These are phyloP conservation scores for Yamadazyma friedrichii DNA, from an alignment of 1,139 yeast species.

Conservation along the genomic window DNA sequence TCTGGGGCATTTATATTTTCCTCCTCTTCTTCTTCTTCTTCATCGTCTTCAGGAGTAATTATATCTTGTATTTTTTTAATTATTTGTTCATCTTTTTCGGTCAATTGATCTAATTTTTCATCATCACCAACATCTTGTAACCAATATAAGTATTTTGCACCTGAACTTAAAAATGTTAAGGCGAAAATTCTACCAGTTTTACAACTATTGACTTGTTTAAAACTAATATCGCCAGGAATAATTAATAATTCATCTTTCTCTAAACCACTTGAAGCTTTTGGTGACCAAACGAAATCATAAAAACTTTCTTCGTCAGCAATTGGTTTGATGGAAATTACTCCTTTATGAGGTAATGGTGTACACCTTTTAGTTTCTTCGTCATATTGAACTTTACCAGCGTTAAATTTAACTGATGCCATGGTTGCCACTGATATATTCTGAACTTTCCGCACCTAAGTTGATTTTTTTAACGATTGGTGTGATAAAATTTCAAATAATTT, in stretches of 20 bases:
- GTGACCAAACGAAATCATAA: constrained; percentile 44
- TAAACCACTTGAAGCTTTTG: constrained; percentile 36
- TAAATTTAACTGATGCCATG: constrained; percentile 43
- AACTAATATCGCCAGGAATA: constrained; percentile 90
- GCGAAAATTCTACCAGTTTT: constrained; percentile 84
- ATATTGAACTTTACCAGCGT: constrained; percentile 83
- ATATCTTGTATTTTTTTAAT: constrained; percentile 53
- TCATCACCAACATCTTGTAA: constrained; percentile 78
- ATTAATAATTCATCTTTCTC: constrained; percentile 71
- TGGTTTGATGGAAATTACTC: constrained; percentile 64
- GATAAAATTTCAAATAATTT: no score
- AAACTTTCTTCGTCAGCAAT: constrained; percentile 54
- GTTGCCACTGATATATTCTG: constrained; percentile 2
- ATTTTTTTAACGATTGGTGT: no score
- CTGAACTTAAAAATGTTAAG: constrained; percentile 76
- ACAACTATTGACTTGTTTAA: constrained; percentile 74
- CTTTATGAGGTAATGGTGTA: constrained; percentile 76
- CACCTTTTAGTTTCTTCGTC: constrained; percentile 70
- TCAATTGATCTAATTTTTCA: constrained; percentile 59
- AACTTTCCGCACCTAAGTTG: constrained; percentile 12
- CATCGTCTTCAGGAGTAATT: constrained; percentile 44
- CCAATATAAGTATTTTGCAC: constrained; percentile 88
- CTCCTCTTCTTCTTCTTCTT: constrained; percentile 35
- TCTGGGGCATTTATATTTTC: constrained; percentile 11
- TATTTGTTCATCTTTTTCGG: constrained; percentile 59